These are phyloP conservation scores for Celoporthe dispersa DNA, from an alignment of 2,329 filamentous ascomycete genomes.

Conservation along the genomic window DNA sequence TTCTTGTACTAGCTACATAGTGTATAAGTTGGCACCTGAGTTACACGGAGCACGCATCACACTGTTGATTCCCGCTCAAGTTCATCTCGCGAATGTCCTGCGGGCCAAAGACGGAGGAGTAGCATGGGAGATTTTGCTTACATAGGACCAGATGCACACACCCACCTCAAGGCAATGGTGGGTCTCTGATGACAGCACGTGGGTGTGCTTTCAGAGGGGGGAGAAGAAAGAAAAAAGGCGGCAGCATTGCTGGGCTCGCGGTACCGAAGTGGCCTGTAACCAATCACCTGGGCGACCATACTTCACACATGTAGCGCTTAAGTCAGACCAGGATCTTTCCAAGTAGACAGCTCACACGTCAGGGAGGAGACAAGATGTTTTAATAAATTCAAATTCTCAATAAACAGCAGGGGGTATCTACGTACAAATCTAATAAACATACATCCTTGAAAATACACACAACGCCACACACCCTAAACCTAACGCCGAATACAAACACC, in stretches of 20 bases:
- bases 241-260: not conserved
- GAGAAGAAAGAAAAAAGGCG: not conserved
- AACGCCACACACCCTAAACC: slow-evolving; percentile 8
- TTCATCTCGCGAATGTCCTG: too few relatives aligned
- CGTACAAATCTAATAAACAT: too few relatives aligned
- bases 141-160: too few relatives aligned
- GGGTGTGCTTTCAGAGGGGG: too few relatives aligned
- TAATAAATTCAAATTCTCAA: not conserved
- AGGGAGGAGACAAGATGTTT: not conserved
- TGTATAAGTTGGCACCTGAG: too few relatives aligned
- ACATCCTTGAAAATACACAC: not conserved
- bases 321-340: too few relatives aligned
- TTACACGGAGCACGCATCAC: too few relatives aligned
- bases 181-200: not conserved
- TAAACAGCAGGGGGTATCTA: slow-evolving; percentile 3
- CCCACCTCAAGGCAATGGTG: not conserved
- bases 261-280: not conserved
- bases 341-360: not conserved
- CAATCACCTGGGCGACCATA: not conserved
- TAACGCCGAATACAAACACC: not conserved
- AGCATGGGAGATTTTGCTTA: too few relatives aligned
- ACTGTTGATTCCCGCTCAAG: too few relatives aligned
- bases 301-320: not conserved
- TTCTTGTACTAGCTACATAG: too few relatives aligned
- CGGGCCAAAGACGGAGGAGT: not conserved